Percentiles rank a stretch among this genome's conserved stretches.
phyloP scores from a whole-genome alignment of 768 basidiomycete genomes.

The Phaeotremella skinneri region DNA sequence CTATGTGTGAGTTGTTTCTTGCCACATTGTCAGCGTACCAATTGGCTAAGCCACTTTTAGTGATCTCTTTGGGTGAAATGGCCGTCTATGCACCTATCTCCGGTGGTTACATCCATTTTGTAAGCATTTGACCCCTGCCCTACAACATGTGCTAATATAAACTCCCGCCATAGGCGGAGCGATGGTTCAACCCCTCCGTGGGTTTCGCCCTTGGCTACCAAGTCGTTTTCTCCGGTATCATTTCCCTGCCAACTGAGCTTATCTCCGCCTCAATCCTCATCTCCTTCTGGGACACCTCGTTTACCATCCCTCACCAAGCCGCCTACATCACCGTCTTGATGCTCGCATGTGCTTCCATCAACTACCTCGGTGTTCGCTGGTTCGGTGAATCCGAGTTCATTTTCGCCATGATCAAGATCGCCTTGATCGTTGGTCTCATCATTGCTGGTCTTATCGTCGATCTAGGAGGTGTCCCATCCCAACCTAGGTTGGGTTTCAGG shows the following conservation, averaged over 20 bases:
- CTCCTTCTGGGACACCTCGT: conserved; percentile 34
- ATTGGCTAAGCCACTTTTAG: conserved; percentile 64
- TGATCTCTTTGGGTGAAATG: conserved; percentile 74
- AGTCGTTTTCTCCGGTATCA: conserved; percentile 54
- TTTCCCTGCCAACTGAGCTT: conserved; percentile 44
- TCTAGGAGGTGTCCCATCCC: conserved; percentile 32
- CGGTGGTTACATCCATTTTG: conserved; percentile 64
- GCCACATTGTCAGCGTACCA: background rate
- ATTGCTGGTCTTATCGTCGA: conserved; percentile 36
- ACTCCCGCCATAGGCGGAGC: conserved; percentile 7
- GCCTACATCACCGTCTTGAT: conserved; percentile 27
- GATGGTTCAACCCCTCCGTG: conserved; percentile 49
- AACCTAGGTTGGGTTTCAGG: conserved; percentile 31
- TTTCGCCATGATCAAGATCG: conserved; percentile 37
- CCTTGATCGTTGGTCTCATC: conserved; percentile 36
- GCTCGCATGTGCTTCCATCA: conserved; percentile 32
- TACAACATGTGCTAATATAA: background rate
- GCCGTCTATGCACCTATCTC: conserved; percentile 75
- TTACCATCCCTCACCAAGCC: conserved; percentile 22
- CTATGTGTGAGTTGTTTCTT: conserved; percentile 22
- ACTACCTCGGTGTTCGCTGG: conserved; percentile 34
- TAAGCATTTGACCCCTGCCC: background rate
- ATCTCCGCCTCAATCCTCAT: conserved; percentile 29
- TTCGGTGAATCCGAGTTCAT: conserved; percentile 36
- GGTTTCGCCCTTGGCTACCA: conserved; percentile 49